A percentile compares a stretch with the other conserved stretches of the same genome.
These are phyloP conservation scores for Penicillium canescens DNA, from an alignment of 495 filamentous ascomycete species.

Conservation along the genomic window DNA sequence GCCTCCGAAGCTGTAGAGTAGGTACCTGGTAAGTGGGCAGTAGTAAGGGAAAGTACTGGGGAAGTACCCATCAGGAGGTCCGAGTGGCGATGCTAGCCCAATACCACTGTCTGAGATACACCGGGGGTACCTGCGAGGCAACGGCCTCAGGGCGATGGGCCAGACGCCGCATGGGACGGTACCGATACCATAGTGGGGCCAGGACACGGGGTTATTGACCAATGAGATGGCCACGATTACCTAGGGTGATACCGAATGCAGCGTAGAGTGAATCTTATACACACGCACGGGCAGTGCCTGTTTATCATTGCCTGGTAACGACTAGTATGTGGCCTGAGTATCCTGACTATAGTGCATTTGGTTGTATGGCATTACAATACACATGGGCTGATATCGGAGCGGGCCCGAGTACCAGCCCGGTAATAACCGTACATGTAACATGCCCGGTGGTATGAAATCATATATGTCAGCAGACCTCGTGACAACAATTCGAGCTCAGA, in stretches of 20 bases:
- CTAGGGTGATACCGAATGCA: conserved; percentile 23
- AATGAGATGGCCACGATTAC: conserved; percentile 20
- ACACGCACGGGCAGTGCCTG: conserved; percentile 18
- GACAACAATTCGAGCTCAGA: too few relatives aligned
- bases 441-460: too few relatives aligned
- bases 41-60: conserved; percentile 13
- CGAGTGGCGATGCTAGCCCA: not conserved
- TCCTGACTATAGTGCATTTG: too few relatives aligned
- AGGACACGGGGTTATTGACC: conserved; percentile 10
- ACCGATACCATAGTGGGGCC: conserved; percentile 17
- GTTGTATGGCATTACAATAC: too few relatives aligned
- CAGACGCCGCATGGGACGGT: conserved; percentile 11
- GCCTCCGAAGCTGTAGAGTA: conserved; percentile 17
- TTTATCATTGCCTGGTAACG: not conserved
- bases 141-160: conserved; percentile 6
- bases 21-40: conserved; percentile 25
- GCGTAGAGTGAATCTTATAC: conserved; percentile 22
- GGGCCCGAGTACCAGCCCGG: too few relatives aligned
- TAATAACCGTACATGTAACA: too few relatives aligned
- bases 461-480: too few relatives aligned
- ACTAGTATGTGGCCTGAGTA: too few relatives aligned
- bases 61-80: conserved; percentile 10
- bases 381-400: too few relatives aligned
- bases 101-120: conserved; percentile 2
- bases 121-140: conserved; percentile 8